phyloP scores from a whole-genome alignment of 2,329 filamentous ascomycete species.

The Mycogone perniciosa region DNA sequence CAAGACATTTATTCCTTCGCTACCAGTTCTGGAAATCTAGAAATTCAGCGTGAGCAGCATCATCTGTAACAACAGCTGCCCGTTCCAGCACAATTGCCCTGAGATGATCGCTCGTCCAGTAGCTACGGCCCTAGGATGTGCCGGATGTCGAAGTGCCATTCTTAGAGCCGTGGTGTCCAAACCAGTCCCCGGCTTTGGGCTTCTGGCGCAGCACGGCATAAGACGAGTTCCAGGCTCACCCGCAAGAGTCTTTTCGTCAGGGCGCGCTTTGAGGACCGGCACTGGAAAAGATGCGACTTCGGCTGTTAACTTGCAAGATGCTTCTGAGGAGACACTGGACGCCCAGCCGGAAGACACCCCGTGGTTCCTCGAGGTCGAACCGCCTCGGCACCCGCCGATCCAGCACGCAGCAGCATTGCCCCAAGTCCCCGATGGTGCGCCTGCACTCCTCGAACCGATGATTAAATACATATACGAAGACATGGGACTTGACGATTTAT shows the following conservation, averaged over 20 bases:
- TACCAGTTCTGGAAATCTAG: neutral
- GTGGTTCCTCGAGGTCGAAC: constrained; percentile 82
- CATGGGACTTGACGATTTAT: constrained; percentile 77
- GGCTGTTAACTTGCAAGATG: neutral
- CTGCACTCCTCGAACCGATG: constrained; percentile 63
- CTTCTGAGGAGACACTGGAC: constrained; percentile 11
- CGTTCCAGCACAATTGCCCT: neutral
- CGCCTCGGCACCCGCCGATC: constrained; percentile 44
- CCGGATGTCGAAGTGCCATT: constrained; percentile 25
- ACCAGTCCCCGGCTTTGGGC: constrained; percentile 19
- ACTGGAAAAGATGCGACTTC: neutral
- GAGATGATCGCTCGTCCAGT: constrained; percentile 27
- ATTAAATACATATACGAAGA: constrained; percentile 76
- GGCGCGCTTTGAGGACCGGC: constrained; percentile 1
- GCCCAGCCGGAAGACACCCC: constrained; percentile 44
- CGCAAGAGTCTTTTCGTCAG: constrained; percentile 20
- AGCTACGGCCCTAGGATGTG: constrained; percentile 24
- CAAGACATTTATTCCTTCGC: neutral
- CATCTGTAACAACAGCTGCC: neutral
- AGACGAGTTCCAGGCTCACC: constrained; percentile 16
- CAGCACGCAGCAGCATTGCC: constrained; percentile 45
- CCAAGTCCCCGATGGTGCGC: constrained; percentile 59
- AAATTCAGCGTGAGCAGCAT: constrained; percentile 4
- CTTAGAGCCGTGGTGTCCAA: constrained; percentile 24
- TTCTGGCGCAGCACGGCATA: constrained; percentile 17